Evolutionary conservation across 2,329 filamentous ascomycete genomes (phyloP), one percentile per base, ranked within the genome.

Genomic region (Dactylellina leptospora): DNA sequence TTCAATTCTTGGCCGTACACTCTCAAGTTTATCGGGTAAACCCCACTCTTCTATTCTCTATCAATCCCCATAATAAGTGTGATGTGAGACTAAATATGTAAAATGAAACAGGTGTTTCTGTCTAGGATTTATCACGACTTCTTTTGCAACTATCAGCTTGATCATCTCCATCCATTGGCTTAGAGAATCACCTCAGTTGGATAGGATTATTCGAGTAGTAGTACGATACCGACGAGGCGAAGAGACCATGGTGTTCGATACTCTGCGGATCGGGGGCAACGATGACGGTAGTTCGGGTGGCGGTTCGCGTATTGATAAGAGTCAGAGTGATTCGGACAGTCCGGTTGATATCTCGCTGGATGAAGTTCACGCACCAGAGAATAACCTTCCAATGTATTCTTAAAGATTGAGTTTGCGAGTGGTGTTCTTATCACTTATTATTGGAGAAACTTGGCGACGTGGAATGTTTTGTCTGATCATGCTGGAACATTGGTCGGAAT

Each of bases 151-250:
- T 8, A 22, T 56, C n/a, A 64, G 50, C 2, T 16, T 33, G 0
- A 16, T 64, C 18, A 48, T 64, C 9, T n/a, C 18, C 3, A 23
- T 54, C n/a, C 48, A 44, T 10, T 28, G 48, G 50, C 40, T 40
- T 18, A 48, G 8, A 3, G 13, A 18, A 8, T 11, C 27, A 23
- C n/a, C 60, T 11, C 10, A 40, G 8, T 56, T 64, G 20, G 42
- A 64, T 4, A 18, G 42, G 1, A 27, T 56, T n/a, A 23, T 64
- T 42, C 44, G 50, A 23, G n/a, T 64, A 8, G 16, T 55, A 6
- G 28, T 64, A 13, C 60, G 60, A 11, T 45, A 54, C 27, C 33
- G n/a, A 27, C 4, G 16, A 4, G 27, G 16, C 18, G 50, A 20
- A 4, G 27, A 6, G 18, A 20, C 11, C 3, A 18, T 28, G 53